phyloP scores from a whole-genome alignment of 768 basidiomycete species.

The Amyloporia xantha region DNA sequence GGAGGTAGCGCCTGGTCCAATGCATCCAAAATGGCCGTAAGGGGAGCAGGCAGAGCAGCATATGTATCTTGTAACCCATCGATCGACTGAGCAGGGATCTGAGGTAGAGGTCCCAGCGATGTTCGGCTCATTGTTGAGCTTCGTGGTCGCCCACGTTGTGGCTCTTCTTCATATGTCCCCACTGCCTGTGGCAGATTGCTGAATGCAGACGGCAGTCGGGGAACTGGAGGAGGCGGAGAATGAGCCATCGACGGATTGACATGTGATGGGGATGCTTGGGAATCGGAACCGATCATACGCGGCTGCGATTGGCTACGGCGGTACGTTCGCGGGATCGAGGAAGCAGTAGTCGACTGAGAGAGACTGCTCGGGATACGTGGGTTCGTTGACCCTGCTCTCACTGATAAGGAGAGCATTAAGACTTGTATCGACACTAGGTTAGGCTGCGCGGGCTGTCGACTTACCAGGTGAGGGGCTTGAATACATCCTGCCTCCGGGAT shows the following conservation, averaged over 20 bases:
- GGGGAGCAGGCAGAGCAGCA: not conserved
- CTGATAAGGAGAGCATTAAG: not conserved
- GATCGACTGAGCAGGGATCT: not conserved
- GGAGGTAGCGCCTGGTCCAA: not conserved
- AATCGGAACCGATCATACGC: conserved; percentile 7
- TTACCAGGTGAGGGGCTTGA: conserved; percentile 6
- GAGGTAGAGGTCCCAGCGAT: too few relatives aligned
- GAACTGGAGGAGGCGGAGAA: conserved; percentile 17
- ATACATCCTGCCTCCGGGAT: too few relatives aligned
- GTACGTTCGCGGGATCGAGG: conserved; percentile 4
- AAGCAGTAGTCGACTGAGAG: conserved; percentile 5
- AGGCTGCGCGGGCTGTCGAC: too few relatives aligned
- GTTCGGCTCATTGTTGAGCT: not conserved
- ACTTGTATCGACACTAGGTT: too few relatives aligned
- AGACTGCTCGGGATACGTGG: conserved; percentile 12
- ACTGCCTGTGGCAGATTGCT: not conserved
- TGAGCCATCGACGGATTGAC: conserved; percentile 9
- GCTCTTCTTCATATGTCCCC: not conserved
- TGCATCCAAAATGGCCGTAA: not conserved
- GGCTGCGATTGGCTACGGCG: conserved; percentile 14
- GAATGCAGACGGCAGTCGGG: conserved; percentile 16
- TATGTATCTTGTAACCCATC: not conserved
- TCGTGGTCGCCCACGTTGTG: not conserved
- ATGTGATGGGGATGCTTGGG: conserved; percentile 20
- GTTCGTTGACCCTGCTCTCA: conserved; percentile 3